Evolutionary conservation across 352 stramenopile species (phyloP), one percentile per base, ranked within the genome.

Genomic region (Pythium brassicae): DNA sequence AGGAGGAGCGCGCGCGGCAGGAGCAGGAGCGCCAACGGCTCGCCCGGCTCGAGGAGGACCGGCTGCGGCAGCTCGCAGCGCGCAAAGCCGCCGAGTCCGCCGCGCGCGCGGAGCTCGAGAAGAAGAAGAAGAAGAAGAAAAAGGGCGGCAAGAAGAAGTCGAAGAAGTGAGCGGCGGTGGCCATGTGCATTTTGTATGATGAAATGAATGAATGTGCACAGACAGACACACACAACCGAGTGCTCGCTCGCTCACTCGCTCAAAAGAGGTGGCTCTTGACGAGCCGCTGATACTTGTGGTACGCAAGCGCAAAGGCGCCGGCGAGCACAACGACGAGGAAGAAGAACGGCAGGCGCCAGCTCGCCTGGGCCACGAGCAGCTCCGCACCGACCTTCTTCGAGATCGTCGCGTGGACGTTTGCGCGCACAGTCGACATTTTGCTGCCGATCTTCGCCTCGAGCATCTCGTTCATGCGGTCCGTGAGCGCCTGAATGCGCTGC

Each of bases 251-350:
- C 46, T 32, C 12, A 40, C 87, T 19, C 37, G n/a, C 40, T 46
- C n/a, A 94, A 57, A 90, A 78, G 60, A 94, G 63, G 60, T 92
- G 85, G 61, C 74, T 90, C 75, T 92, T 92, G 55, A 90, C 62
- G 25, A 94, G 71, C 58, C 90, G 86, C 68, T 86, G 80, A 73
- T 94, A 94, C 74, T 94, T 92, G 45, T 85, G 75, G 74, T 94
- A 94, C 20, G 77, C 78, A 27, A 89, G 75, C 43, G 72, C 76
- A 32, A 87, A 57, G 23, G 62, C 69, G 10, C 61, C 78, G 2
- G 72, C 72, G 25, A 94, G 78, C 34, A 78, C 62, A 32, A 90
- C 55, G 27, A 91, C 51, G 57, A 94, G 68, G 53, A 92, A 50
- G 62, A 92, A 90, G 65, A 94, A 93, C 11, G 83, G 83, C 54